phyloP scores from a whole-genome alignment of 2,329 filamentous ascomycete species.

The Cladosporium phlei region DNA sequence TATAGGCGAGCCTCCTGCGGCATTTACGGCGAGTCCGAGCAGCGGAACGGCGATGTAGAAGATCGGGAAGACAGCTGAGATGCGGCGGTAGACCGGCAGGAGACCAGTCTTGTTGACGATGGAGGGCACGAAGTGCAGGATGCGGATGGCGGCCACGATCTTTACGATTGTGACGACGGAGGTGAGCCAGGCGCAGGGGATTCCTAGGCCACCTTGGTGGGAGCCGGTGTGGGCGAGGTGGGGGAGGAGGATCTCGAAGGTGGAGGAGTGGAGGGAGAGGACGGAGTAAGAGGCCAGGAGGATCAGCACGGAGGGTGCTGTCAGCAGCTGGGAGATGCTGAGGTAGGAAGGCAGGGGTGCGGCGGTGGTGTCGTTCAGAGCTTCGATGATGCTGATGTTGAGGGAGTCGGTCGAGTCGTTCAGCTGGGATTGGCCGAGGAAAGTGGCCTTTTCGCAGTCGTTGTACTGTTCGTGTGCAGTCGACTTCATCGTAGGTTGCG shows the following conservation, averaged over 20 bases:
- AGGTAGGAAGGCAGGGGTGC: constrained; percentile 34
- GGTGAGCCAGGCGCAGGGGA: constrained; percentile 43
- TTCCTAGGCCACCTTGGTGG: constrained; percentile 42
- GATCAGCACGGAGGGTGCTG: constrained; percentile 42
- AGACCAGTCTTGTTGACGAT: constrained; percentile 38
- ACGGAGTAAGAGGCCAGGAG: constrained; percentile 48
- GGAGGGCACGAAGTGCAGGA: constrained; percentile 35
- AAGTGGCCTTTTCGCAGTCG: constrained; percentile 45
- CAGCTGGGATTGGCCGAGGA: constrained; percentile 34
- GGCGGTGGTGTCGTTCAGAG: constrained; percentile 24
- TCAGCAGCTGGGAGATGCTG: constrained; percentile 42
- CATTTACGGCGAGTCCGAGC: constrained; percentile 34
- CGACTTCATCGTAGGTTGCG: constrained; percentile 14
- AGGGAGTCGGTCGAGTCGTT: constrained; percentile 33
- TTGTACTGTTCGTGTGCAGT: constrained; percentile 22
- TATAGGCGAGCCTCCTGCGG: constrained; percentile 25
- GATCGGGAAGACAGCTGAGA: constrained; percentile 37
- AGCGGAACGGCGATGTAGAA: constrained; percentile 39
- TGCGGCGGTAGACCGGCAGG: constrained; percentile 40
- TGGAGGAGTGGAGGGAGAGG: constrained; percentile 53
- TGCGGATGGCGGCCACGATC: constrained; percentile 36
- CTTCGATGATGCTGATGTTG: constrained; percentile 33
- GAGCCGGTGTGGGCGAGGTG: constrained; percentile 44
- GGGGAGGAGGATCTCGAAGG: constrained; percentile 47
- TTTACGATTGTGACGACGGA: constrained; percentile 40